These are phyloP conservation scores for Oryza longistaminata DNA, from an alignment of 176 grass and related monocot species.

Conservation along the genomic window DNA sequence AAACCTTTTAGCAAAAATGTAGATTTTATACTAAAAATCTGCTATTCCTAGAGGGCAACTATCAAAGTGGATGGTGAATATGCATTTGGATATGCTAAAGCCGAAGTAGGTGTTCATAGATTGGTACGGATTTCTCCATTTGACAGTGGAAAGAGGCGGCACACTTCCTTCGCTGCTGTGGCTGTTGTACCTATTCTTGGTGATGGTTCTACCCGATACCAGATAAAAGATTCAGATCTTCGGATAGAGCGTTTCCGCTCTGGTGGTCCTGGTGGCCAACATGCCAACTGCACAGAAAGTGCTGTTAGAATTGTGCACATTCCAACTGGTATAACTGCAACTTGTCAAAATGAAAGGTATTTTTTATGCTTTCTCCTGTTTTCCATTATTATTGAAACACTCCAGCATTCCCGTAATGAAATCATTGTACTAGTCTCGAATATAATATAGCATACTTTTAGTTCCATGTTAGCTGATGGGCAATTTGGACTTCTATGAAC, in stretches of 20 bases:
- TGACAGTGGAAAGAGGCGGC: constrained; percentile 81
- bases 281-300: constrained; percentile 95
- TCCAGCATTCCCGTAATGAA: background rate
- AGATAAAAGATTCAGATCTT: constrained; percentile 95
- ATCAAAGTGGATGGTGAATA: constrained; percentile 91
- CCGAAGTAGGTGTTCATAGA: constrained; percentile 87
- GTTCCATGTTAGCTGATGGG: constrained; percentile 2
- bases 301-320: constrained; percentile 94
- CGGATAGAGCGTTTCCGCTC: constrained; percentile 86
- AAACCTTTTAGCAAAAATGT: background rate
- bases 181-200: constrained; percentile 92
- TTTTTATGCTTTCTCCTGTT: constrained; percentile 20
- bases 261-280: constrained; percentile 87
- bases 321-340: constrained; percentile 87
- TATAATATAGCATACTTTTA: background rate
- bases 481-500: background rate
- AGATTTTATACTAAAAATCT: constrained; percentile 15
- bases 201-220: constrained; percentile 60
- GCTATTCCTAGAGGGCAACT: constrained; percentile 74
- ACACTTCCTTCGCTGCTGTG: constrained; percentile 94
- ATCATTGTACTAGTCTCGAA: background rate
- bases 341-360: constrained; percentile 97
- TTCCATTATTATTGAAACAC: constrained; percentile 2
- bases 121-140: constrained; percentile 95
- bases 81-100: constrained; percentile 91